phyloP scores from a whole-genome alignment of 805 yeast species.

The Lipomyces mesembrius region DNA sequence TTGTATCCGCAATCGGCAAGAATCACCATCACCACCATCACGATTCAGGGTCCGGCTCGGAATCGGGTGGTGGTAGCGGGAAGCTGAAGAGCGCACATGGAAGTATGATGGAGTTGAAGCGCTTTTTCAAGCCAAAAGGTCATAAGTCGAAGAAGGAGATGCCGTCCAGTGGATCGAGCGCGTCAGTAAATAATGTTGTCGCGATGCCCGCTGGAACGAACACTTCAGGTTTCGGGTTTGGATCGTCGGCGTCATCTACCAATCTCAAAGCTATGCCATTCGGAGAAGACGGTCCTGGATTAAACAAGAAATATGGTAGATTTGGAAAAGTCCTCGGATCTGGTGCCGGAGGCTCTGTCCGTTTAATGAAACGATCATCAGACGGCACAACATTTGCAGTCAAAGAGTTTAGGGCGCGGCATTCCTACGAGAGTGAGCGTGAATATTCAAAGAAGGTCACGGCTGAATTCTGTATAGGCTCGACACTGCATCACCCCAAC shows the following conservation, averaged over 20 bases:
- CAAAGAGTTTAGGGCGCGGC: constrained; percentile 76
- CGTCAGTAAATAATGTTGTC: constrained; percentile 18
- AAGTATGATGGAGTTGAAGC: constrained; percentile 49
- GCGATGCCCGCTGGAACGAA: constrained; percentile 17
- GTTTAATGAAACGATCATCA: constrained; percentile 65
- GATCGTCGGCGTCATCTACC: constrained; percentile 29
- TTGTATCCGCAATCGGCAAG: constrained; percentile 32
- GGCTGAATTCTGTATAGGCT: constrained; percentile 82
- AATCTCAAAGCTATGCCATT: constrained; percentile 45
- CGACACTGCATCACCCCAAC: constrained; percentile 75
- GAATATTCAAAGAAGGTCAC: constrained; percentile 80
- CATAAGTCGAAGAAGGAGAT: constrained; percentile 42
- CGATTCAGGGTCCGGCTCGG: constrained; percentile 28
- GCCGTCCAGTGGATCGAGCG: constrained; percentile 19
- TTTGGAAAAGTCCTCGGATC: constrained; percentile 79
- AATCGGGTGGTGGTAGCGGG: constrained; percentile 18
- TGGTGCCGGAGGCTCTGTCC: constrained; percentile 96
- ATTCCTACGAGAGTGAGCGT: constrained; percentile 62
- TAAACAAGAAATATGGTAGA: constrained; percentile 70
- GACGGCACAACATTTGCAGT: constrained; percentile 77
- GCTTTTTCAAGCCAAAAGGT: constrained; percentile 52
- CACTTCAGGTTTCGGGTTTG: constrained; percentile 19
- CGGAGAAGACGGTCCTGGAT: constrained; percentile 49
- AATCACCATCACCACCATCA: constrained; percentile 34
- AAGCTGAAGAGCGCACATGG: constrained; percentile 35